Evolutionary conservation across 2,329 filamentous ascomycete species (phyloP), one percentile per base, ranked within the genome.

Genomic region (Pyrenophora seminiperda): DNA sequence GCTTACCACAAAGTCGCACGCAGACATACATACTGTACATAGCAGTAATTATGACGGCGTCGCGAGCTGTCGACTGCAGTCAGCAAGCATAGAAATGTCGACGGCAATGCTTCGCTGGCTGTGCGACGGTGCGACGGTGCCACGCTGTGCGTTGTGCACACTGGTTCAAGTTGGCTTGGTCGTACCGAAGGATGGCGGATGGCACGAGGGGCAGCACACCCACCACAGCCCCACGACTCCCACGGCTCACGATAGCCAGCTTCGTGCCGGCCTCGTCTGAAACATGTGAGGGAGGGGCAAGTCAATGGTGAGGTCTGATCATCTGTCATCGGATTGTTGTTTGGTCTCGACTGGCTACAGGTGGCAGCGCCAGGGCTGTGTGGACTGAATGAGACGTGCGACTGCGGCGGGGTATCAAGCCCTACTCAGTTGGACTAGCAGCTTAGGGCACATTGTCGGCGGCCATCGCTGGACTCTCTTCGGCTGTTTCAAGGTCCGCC

Each of bases 401-500:
- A 56, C 41, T 51, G 55, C 49, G 56, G 61, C 61, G 61, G 62
- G 62, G 59, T 50, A 51, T 40, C 49, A 38, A 32, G 42, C 41
- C 32, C 34, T 20, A 49, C n/a, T n/a, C n/a, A n/a, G n/a, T n/a
- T n/a, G n/a, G n/a, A n/a, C n/a, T n/a, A 27, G 22, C 4, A 3
- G 7, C 22, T 7, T 27, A 27, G 50, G 32, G 48, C 54, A 46
- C 47, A 45, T 59, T 42, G 48, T 52, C 50, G 59, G 50, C 49
- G 47, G 50, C 27, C 30, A 42, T 45, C 51, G 13, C 24, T 36
- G 59, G 53, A 44, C 56, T 55, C 41, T 56, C 43, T 54, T 59
- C 59, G 65, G 60, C 53, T 65, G 65, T 68, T 66, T 68, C 65
- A 67, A 44, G 38, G 19, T 47, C 45, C 42, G 46, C 43, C 43